These are phyloP conservation scores for Histomonas meleagridis DNA, from an alignment of 208 protist genomes.

Conservation along the genomic window DNA sequence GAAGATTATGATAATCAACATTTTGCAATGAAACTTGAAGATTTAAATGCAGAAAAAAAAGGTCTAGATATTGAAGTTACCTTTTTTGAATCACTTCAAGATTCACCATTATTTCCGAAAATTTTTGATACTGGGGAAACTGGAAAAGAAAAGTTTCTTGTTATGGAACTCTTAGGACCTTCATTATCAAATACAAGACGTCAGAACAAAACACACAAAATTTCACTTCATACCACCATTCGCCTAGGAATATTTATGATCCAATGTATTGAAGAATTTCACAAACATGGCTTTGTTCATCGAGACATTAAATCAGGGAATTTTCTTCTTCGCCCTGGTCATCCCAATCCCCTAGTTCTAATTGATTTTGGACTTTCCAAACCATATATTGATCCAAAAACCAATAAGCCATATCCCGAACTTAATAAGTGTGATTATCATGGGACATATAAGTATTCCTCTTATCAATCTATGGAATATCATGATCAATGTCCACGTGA, in stretches of 20 bases:
- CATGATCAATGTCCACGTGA: slow-evolving; percentile 16
- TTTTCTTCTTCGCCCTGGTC: neutral
- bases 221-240: neutral
- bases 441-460: neutral
- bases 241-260: neutral
- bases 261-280: neutral
- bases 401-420: neutral
- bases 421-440: neutral
- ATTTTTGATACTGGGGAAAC: neutral
- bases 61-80: neutral
- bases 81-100: neutral
- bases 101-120: neutral
- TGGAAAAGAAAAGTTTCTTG: neutral
- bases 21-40: slow-evolving; percentile 19
- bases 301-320: neutral
- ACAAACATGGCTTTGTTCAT: neutral
- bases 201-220: neutral
- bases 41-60: neutral
- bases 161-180: neutral
- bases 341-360: neutral
- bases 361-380: neutral
- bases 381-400: neutral
- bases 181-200: neutral
- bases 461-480: neutral
- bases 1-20: neutral